Base-by-base conservation (phyloP, 148 eudicot species). In the Silene conica region DNA sequence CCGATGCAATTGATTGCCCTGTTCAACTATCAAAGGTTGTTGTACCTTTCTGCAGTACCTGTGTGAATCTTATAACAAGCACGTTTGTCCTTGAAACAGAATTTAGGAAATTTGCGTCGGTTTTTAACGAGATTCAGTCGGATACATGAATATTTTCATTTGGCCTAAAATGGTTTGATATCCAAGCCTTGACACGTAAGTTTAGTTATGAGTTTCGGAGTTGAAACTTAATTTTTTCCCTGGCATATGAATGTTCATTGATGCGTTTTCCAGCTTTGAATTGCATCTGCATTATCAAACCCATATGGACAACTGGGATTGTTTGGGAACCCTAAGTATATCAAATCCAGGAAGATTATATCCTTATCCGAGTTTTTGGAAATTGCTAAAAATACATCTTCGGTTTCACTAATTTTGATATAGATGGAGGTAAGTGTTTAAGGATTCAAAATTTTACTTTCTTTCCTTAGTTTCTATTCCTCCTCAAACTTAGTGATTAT, bases 321-420 rank as follows among this genome's bases (percentile, higher is more conserved):
- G 80, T 82, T 20, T 69, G 88, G 97, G 64, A 91, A 93, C 64
- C 86, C 86, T 18, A 57, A 70, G 45, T 57, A 28, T 78, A 74
- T n/a, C 48, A 80, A 74, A 54, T 81, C 77, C 34, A 83, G 86
- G 34, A 83, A 80, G 71, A 5, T 83, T 12, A 31, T 86, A 75
- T 70, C 85, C n/a, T 72, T 93, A 69, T 61, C 86, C 2, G 92
- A 91, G n/a, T 83, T 80, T 72, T 64, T 83, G 58, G 75, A 57
- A 43, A 48, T 80, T 1, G 77, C 81, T 15, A 83, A 79, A 62
- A 86, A 93, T 69, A 64, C 89, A 21, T 82, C 85, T 77, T 84
- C 92, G n/a, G 79, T 91, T 69, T 86, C 94, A 34, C 89, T 87
- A 63, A 89, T 89, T 63, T 43, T 86, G 75, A 87, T 93, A 77